Evolutionary conservation across 2,329 filamentous ascomycete species (phyloP), one percentile per base, ranked within the genome.

Genomic region (Diplodia scrobiculata): DNA sequence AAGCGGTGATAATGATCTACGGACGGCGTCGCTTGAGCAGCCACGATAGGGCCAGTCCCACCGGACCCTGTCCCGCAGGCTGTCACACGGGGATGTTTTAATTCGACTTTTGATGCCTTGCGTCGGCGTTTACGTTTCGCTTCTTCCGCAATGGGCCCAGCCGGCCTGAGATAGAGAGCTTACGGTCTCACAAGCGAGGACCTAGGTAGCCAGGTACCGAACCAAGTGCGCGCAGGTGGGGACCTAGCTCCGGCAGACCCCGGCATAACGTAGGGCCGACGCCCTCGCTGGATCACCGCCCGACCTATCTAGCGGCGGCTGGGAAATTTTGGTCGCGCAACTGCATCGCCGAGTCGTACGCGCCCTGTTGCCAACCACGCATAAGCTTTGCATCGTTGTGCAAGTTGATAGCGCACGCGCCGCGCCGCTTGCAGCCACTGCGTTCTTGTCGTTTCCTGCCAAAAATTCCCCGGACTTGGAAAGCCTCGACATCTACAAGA

Each of bases 1-100:
- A 27, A 50, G 58, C 58, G 48, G 60, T 55, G 52, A 54, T 65
- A 25, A 65, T 54, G 63, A 65, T 65, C 63, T 65, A 55, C 63
- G 36, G 29, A 34, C 27, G 63, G 63, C 50, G 50, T 53, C 63
- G 50, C 51, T 53, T 14, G 32, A 65, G 17, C 38, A 54, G 50
- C 63, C 34, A 55, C 50, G 51, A 51, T 65, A 29, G 32, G 50
- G 63, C 63, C 36, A 48, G 51, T 29, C 29, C 63, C 36, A 17
- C 32, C 6, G 34, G 63, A 65, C 63, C 63, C 63, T 65, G 63
- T 62, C 25, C 58, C 58, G 58, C 32, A 32, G 58, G 36, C 32
- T 50, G 58, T 62, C 58, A 62, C 29, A 19, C 45, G 50, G 25
- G n/a, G 5, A 50, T 25, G 17, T 50, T 62, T 62, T 60, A 60